phyloP scores from a whole-genome alignment of 2,329 filamentous ascomycete species.

The Colletotrichum lindemuthianum region DNA sequence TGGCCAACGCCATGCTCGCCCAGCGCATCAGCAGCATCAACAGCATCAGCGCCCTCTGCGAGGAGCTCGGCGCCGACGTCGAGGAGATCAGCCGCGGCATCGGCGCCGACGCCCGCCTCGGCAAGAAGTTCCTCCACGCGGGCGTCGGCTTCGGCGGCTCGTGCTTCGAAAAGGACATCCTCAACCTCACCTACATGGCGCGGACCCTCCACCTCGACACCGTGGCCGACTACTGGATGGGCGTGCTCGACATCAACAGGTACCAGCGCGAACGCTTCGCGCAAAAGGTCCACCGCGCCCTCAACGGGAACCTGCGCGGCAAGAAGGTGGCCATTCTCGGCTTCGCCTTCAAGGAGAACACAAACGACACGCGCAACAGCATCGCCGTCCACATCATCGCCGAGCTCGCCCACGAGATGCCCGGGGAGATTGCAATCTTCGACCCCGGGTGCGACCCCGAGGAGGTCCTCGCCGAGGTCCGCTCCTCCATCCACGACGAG shows the following conservation, averaged over 20 bases:
- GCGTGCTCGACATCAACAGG: slow-evolving; percentile 81
- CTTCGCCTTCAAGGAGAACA: slow-evolving; percentile 84
- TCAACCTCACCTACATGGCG: slow-evolving; percentile 78
- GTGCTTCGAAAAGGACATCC: slow-evolving; percentile 85
- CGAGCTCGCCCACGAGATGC: slow-evolving; percentile 71
- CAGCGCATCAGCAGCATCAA: slow-evolving; percentile 86
- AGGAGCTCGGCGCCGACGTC: slow-evolving; percentile 79
- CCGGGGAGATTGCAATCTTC: slow-evolving; percentile 72
- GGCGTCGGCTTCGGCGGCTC: slow-evolving; percentile 82
- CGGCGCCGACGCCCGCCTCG: slow-evolving; percentile 77
- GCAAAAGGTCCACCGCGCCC: slow-evolving; percentile 69
- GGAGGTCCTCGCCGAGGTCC: slow-evolving; percentile 62
- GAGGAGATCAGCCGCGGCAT: slow-evolving; percentile 75
- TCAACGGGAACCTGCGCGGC: slow-evolving; percentile 74
- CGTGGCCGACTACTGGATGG: slow-evolving; percentile 79
- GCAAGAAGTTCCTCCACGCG: slow-evolving; percentile 77
- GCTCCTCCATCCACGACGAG: slow-evolving; percentile 57
- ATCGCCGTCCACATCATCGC: slow-evolving; percentile 75
- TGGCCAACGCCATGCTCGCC: slow-evolving; percentile 82
- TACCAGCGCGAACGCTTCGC: slow-evolving; percentile 77
- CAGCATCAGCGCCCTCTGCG: slow-evolving; percentile 82
- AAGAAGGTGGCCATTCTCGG: slow-evolving; percentile 80
- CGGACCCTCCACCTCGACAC: slow-evolving; percentile 75
- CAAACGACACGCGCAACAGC: slow-evolving; percentile 77
- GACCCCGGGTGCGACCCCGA: slow-evolving; percentile 70